Conservation (phyloP, 345 rosid genomes). For the Combretum micranthum region DNA sequence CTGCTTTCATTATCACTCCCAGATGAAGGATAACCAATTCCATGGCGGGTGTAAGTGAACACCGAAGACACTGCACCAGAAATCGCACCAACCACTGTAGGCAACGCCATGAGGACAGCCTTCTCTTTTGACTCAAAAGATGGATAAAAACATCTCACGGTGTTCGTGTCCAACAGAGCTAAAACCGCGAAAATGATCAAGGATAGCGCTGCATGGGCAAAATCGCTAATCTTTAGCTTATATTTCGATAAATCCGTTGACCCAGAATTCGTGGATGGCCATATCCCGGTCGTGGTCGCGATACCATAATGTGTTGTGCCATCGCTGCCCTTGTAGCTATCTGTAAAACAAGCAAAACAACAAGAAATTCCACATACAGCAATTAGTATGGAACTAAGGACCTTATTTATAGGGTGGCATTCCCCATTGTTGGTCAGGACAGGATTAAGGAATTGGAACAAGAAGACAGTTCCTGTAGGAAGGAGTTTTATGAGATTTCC, state of each 20-base stretch:
- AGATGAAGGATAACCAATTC: conserved; percentile 66
- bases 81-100: conserved; percentile 51
- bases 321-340: conserved; percentile 48
- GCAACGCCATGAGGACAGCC: conserved; percentile 48
- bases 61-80: conserved; percentile 47
- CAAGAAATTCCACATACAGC: conserved; percentile 62
- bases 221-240: conserved; percentile 51
- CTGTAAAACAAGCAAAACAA: conserved; percentile 59
- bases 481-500: conserved; percentile 73
- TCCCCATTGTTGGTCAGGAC: conserved; percentile 59
- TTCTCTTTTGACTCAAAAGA: conserved; percentile 42
- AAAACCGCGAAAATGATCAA: conserved; percentile 42
- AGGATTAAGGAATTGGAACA: conserved; percentile 77
- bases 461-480: conserved; percentile 79
- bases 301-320: conserved; percentile 50
- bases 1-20: no score
- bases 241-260: conserved; percentile 29
- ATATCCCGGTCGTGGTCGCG: conserved; percentile 49
- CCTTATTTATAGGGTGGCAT: conserved; percentile 48
- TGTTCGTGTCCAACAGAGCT: conserved; percentile 52
- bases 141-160: conserved; percentile 61
- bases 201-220: conserved; percentile 48
- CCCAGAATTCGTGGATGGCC: conserved; percentile 37
- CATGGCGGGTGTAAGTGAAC: conserved; percentile 65
- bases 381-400: conserved; percentile 42